Percentiles rank a stretch among this genome's conserved stretches.
Evolutionary conservation across 2,329 filamentous ascomycete genomes (phyloP).

Genomic region (Neopestalotiopsis sp.): DNA sequence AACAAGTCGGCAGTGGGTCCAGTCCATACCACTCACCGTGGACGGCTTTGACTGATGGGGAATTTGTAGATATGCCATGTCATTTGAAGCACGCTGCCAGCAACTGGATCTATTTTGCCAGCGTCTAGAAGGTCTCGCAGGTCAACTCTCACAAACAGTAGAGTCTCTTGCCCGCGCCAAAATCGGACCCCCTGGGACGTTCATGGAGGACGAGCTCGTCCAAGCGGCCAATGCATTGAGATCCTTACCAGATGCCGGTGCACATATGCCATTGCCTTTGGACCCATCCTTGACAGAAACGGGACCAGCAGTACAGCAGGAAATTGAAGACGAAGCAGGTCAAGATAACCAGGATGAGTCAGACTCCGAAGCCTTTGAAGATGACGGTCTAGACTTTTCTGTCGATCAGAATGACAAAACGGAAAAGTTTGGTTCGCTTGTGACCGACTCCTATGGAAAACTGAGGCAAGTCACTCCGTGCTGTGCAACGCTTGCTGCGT

Average conservation of each 20-base stretch:
- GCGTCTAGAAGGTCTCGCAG: slow-evolving; percentile 9
- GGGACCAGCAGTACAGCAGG: not conserved
- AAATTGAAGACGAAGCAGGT: not conserved
- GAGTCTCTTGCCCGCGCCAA: slow-evolving; percentile 2
- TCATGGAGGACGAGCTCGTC: slow-evolving; percentile 2
- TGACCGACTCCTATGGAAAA: slow-evolving; percentile 13
- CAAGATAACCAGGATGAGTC: not conserved
- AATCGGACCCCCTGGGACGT: not conserved
- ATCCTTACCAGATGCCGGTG: slow-evolving; percentile 4
- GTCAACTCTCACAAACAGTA: slow-evolving; percentile 12
- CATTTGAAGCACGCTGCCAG: slow-evolving; percentile 13
- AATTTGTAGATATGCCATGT: slow-evolving; percentile 1
- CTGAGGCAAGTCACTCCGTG: not conserved
- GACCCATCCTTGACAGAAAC: not conserved
- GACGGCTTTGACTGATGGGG: not conserved
- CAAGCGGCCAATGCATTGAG: slow-evolving; percentile 1
- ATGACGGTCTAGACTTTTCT: slow-evolving; percentile 9
- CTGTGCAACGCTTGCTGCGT: not conserved
- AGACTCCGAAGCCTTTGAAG: slow-evolving; percentile 10
- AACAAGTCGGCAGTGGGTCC: slow-evolving; percentile 12
- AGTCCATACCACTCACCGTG: not conserved
- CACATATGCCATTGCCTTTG: not conserved
- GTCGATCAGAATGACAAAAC: not conserved
- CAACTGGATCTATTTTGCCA: slow-evolving; percentile 9
- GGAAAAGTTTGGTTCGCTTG: slow-evolving; percentile 10